phyloP scores from a whole-genome alignment of 768 basidiomycete genomes.

The Cystobasidium tubakii region DNA sequence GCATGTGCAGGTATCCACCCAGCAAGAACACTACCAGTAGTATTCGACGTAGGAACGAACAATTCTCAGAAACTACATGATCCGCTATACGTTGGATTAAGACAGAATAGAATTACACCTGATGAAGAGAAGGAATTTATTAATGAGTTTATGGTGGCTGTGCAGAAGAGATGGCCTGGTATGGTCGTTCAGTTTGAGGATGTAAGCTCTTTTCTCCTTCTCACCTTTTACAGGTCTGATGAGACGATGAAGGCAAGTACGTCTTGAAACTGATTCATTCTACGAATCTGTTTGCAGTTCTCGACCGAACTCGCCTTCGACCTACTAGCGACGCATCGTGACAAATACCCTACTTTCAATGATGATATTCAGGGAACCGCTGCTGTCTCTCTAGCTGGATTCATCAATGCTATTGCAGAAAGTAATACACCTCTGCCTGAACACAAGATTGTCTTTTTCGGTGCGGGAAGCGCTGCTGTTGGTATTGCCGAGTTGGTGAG shows the following conservation, averaged over 20 bases:
- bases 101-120: slow-evolving; percentile 62
- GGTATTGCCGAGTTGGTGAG: slow-evolving; percentile 80
- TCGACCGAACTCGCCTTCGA: slow-evolving; percentile 84
- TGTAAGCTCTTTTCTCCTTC: slow-evolving; percentile 17
- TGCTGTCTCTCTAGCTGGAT: slow-evolving; percentile 78
- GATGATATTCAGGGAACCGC: slow-evolving; percentile 57
- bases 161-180: slow-evolving; percentile 67
- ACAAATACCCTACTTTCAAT: slow-evolving; percentile 54
- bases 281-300: slow-evolving; percentile 56
- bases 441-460: slow-evolving; percentile 85
- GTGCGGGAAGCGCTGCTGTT: slow-evolving; percentile 84
- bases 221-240: background rate
- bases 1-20: slow-evolving; percentile 22
- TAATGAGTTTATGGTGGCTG: slow-evolving; percentile 87
- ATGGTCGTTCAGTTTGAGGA: slow-evolving; percentile 71
- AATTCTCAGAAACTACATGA: slow-evolving; percentile 72
- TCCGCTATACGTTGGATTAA: slow-evolving; percentile 80
- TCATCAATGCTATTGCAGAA: slow-evolving; percentile 62
- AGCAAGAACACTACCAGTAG: slow-evolving; percentile 64
- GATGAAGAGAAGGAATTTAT: slow-evolving; percentile 65
- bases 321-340: slow-evolving; percentile 69
- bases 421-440: slow-evolving; percentile 54
- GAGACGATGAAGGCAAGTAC: too few relatives aligned
- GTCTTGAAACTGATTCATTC: too few relatives aligned
- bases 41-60: slow-evolving; percentile 83